Evolutionary conservation across 148 eudicot genomes (phyloP), one percentile per base, ranked within the genome.

Genomic region (Rhododendron ferrugineum): DNA sequence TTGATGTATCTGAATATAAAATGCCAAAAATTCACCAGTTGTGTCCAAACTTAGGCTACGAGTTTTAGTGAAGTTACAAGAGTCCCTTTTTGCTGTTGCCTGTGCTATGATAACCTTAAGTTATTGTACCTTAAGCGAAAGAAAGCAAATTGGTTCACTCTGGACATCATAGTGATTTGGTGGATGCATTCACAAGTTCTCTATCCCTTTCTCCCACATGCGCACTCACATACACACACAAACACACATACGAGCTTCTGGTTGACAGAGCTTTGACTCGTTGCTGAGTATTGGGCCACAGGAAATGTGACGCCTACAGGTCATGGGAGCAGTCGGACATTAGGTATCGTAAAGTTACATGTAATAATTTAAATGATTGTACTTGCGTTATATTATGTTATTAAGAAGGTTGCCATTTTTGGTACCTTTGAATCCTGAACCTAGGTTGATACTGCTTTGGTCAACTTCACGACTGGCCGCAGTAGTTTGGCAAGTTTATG

Each of bases 401-500:
- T 47, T 50, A 46, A 23, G 32, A 78, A 22, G 52, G 22, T 28
- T 50, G 37, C 37, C 82, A 13, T 34, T 14, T 14, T 49, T 50
- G 56, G 32, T 16, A 52, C 66, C 82, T 52, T 32, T 30, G 40
- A 28, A 30, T 15, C 44, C 82, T 80, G 26, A 80, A 80, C 26
- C 14, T 15, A 30, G 52, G 62, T 7, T 80, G 44, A 32, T 54
- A 50, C 56, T 32, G 58, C 26, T 42, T 82, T 26, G 56, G 42
- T 82, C 84, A 20, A 14, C 58, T 42, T 47, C 64, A 70, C 34
- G 82, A 62, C 20, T 75, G 32, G 34, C 4, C 20, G 62, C 46
- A 2, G 52, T 82, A 72, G 49, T 46, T 85, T 85, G 82, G 20
- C 79, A 22, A 62, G 83, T 58, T 50, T 32, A 22, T 83, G 85